Evolutionary conservation across 257 asterid species (phyloP).

Genomic region (Primulina huaijiensis): DNA sequence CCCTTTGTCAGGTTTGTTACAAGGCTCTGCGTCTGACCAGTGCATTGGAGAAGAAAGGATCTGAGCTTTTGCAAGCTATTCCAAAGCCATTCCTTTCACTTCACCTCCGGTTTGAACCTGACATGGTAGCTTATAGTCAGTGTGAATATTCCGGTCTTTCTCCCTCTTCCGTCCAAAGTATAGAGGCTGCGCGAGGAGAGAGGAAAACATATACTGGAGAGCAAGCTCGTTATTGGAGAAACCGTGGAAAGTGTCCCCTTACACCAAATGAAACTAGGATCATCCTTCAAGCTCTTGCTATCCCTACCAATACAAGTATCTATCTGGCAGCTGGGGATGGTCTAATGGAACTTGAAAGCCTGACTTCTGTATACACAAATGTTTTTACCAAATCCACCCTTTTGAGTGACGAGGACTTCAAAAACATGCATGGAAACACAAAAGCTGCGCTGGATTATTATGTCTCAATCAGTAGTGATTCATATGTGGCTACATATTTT

Average conservation of each 20-base stretch:
- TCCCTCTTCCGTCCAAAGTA: conserved; percentile 58
- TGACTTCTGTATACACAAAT: conserved; percentile 63
- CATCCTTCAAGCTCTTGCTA: conserved; percentile 73
- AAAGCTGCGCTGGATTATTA: conserved; percentile 92
- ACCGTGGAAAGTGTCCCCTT: conserved; percentile 90
- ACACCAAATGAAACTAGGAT: conserved; percentile 87
- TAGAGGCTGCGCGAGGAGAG: conserved; percentile 75
- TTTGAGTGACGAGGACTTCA: conserved; percentile 55
- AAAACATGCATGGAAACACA: conserved; percentile 89
- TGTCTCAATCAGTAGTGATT: conserved; percentile 68
- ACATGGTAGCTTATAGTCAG: conserved; percentile 98
- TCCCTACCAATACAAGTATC: conserved; percentile 69
- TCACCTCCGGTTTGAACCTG: conserved; percentile 98
- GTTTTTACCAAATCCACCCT: conserved; percentile 69
- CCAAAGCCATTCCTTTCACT: conserved; percentile 98
- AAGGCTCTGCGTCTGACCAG: conserved; percentile 65
- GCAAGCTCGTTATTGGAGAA: conserved; percentile 82
- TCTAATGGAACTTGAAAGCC: conserved; percentile 77
- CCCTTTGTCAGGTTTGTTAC: conserved; percentile 92
- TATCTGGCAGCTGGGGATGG: conserved; percentile 99
- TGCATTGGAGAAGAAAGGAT: conserved; percentile 58
- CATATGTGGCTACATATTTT: conserved; percentile 78
- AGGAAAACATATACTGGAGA: conserved; percentile 93
- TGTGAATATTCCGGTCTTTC: conserved; percentile 71
- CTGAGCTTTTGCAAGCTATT: conserved; percentile 75